Conservation (phyloP, 352 stramenopile genomes). For the Thraustochytrium striatum region DNA sequence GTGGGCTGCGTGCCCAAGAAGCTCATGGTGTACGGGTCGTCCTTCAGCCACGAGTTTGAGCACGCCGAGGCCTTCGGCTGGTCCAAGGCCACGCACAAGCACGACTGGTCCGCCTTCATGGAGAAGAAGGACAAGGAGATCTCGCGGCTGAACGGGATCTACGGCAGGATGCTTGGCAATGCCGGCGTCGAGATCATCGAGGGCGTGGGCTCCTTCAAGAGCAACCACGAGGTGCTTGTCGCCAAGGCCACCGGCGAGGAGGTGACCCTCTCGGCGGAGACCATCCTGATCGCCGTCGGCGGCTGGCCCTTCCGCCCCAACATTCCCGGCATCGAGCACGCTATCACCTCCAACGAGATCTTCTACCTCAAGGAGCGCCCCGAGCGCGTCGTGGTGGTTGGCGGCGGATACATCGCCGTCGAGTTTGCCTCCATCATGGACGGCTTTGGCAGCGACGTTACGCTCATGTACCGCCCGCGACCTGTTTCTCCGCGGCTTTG, state of each 20-base stretch:
- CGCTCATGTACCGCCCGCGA: constrained; percentile 78
- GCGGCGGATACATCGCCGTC: constrained; percentile 96
- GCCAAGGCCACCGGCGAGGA: constrained; percentile 56
- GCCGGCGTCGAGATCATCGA: constrained; percentile 77
- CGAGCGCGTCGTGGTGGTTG: constrained; percentile 87
- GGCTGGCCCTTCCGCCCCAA: constrained; percentile 75
- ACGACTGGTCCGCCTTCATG: constrained; percentile 87
- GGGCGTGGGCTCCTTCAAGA: constrained; percentile 79
- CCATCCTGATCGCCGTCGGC: constrained; percentile 91
- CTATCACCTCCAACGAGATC: constrained; percentile 92
- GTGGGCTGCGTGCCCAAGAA: constrained; percentile 98
- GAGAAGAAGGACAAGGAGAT: constrained; percentile 89
- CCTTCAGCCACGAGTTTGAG: constrained; percentile 70
- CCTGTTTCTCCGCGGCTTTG: constrained; percentile 78
- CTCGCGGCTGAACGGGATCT: constrained; percentile 90
- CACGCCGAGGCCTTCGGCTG: constrained; percentile 69
- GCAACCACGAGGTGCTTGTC: constrained; percentile 72
- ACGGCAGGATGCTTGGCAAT: constrained; percentile 84
- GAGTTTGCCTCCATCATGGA: constrained; percentile 94
- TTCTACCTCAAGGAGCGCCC: constrained; percentile 88
- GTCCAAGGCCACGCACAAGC: constrained; percentile 56
- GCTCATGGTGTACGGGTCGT: constrained; percentile 89
- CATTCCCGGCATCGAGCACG: constrained; percentile 80
- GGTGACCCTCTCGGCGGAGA: constrained; percentile 63
- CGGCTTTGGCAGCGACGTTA: constrained; percentile 78